Percentiles rank a stretch among this genome's conserved stretches.
phyloP scores from a whole-genome alignment of 2,329 filamentous ascomycete species.

The Neopestalotiopsis sp. region DNA sequence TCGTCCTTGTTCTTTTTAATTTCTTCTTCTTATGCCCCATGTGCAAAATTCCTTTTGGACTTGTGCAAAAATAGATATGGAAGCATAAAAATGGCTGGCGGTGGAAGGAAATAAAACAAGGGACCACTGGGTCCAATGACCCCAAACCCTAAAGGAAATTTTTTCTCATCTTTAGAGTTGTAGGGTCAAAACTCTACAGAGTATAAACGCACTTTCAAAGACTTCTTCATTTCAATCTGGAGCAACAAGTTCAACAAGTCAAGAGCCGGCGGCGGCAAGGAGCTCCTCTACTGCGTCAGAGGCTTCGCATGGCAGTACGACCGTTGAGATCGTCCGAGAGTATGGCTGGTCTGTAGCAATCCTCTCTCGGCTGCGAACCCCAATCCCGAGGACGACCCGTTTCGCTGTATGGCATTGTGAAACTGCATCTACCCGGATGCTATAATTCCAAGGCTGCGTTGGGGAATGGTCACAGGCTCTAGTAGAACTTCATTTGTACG shows the following conservation, averaged over 20 bases:
- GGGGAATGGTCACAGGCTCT: too few relatives aligned
- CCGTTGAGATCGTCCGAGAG: background rate
- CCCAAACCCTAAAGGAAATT: background rate
- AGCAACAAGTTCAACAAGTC: background rate
- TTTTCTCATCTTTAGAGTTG: background rate
- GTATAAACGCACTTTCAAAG: background rate
- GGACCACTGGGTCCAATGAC: background rate
- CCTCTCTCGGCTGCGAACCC: background rate
- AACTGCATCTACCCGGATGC: too few relatives aligned
- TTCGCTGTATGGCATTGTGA: too few relatives aligned
- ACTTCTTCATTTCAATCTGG: background rate
- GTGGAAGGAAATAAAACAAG: background rate
- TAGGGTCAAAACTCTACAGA: background rate
- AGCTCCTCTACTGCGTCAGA: background rate
- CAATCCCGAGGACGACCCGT: too few relatives aligned
- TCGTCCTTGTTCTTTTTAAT: background rate
- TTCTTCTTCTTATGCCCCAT: too few relatives aligned
- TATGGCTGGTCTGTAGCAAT: background rate
- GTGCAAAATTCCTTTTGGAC: too few relatives aligned
- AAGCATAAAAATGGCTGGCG: background rate
- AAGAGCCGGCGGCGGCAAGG: background rate
- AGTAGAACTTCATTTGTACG: too few relatives aligned
- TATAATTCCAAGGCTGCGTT: too few relatives aligned
- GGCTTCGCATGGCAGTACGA: background rate
- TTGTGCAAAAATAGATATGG: too few relatives aligned